Evolutionary conservation across 2,329 filamentous ascomycete genomes (phyloP), one percentile per base, ranked within the genome.

Genomic region (Stachybotrys echinatus): DNA sequence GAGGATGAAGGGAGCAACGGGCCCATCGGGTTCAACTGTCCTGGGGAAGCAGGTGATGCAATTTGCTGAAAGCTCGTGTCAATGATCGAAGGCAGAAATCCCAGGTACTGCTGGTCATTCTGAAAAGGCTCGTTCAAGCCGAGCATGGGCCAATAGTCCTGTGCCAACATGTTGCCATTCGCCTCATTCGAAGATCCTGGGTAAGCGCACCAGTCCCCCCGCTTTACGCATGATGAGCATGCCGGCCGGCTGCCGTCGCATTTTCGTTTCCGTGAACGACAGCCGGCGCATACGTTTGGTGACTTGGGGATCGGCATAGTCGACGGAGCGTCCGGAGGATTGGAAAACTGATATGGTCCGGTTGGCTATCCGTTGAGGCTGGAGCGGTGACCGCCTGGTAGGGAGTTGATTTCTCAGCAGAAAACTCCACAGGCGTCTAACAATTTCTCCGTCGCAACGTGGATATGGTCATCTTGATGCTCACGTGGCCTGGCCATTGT

Each of bases 201-300:
- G 42, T 58, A 61, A 18, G 58, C 47, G 23, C 59, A 61, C 6
- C 55, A 27, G 19, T 55, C 58, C n/a, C 54, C 54, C 7, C 59
- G 54, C 38, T 56, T 58, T 21, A 37, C 45, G 34, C 27, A 10
- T 34, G 27, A 34, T 34, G 27, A 34, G 3, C 10, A 34, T 34
- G 27, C 27, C 27, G 27, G 1, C 45, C 17, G 47, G 42, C 23
- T 18, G 45, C 18, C 23, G n/a, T 42, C 21, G 12, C 8, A 12
- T 14, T 5, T 61, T 48, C 60, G 61, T 48, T 62, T 62, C 18
- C 60, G 51, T 8, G 57, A 55, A 8, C 60, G 57, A 48, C 60
- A 62, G 8, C 50, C 58, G 2, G 50, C 52, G 27, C 60, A 62
- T 17, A 62, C 60, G 37, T 61, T 54, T 19, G 52, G 56, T 12